Evolutionary conservation across 2,329 filamentous ascomycete species (phyloP).

Genomic region (Sarocladium brachiariae): DNA sequence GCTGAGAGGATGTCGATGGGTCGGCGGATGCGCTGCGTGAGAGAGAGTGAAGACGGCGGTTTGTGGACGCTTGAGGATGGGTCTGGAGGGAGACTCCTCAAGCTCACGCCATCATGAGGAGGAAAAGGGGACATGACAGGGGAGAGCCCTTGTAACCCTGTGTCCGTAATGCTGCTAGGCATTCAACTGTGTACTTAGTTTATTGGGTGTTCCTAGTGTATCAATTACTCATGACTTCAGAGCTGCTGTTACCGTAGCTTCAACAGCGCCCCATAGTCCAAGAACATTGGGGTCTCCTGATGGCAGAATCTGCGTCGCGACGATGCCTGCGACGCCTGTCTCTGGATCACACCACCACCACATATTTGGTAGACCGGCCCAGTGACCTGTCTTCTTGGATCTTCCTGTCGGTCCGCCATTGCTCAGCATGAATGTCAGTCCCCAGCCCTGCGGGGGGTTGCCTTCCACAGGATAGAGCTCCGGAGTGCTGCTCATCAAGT

Average conservation of each 20-base stretch:
- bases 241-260: too few relatives aligned
- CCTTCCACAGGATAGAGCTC: constrained; percentile 38
- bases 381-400: constrained; percentile 38
- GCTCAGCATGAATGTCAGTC: constrained; percentile 45
- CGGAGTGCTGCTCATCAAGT: constrained; percentile 32
- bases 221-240: too few relatives aligned
- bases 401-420: constrained; percentile 35
- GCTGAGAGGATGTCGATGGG: constrained; percentile 25
- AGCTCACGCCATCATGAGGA: constrained; percentile 21
- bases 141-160: too few relatives aligned
- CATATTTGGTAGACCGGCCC: constrained; percentile 48
- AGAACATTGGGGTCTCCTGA: constrained; percentile 29
- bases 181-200: too few relatives aligned
- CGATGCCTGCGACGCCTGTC: constrained; percentile 42
- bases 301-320: constrained; percentile 37
- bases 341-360: constrained; percentile 54
- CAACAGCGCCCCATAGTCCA: constrained; percentile 20
- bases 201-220: too few relatives aligned
- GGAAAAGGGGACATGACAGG: too few relatives aligned
- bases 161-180: too few relatives aligned
- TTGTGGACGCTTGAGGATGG: constrained; percentile 28
- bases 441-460: constrained; percentile 51
- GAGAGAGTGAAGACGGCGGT: constrained; percentile 23
- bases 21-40: constrained; percentile 25
- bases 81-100: constrained; percentile 21